Percentiles rank a stretch among this genome's conserved stretches.
These are phyloP conservation scores for Lanmaoa pseudosensibilis DNA, from an alignment of 768 basidiomycete species.

Conservation along the genomic window DNA sequence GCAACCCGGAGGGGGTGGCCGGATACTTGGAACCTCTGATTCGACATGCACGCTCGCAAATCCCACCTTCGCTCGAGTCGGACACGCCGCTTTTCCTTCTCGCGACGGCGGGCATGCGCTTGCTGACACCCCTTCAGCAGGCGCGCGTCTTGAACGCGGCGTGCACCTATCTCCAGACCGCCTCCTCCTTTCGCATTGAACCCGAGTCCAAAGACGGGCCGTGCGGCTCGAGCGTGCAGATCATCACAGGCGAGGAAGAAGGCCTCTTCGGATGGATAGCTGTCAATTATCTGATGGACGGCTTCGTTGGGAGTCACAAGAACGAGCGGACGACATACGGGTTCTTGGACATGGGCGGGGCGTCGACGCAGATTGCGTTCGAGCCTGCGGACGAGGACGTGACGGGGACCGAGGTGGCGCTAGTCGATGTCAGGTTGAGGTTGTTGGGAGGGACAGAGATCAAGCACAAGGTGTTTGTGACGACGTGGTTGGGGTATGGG, in stretches of 20 bases:
- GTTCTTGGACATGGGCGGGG: constrained; percentile 99
- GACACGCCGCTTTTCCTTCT: constrained; percentile 91
- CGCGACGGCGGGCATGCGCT: constrained; percentile 97
- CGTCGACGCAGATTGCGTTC: constrained; percentile 98
- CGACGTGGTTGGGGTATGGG: constrained; percentile 98
- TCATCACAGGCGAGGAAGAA: constrained; percentile 98
- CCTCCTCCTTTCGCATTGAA: constrained; percentile 81
- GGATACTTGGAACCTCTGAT: constrained; percentile 81
- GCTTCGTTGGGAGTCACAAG: constrained; percentile 56
- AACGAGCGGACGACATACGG: constrained; percentile 84
- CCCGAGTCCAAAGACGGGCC: constrained; percentile 65
- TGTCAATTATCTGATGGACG: constrained; percentile 98
- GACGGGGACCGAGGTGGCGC: constrained; percentile 47
- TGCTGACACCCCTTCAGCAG: constrained; percentile 69
- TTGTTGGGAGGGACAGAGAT: constrained; percentile 85
- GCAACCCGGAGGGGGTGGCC: constrained; percentile 67
- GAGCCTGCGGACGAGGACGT: constrained; percentile 71
- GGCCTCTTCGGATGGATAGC: constrained; percentile 99
- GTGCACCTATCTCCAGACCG: constrained; percentile 70
- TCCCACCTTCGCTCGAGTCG: constrained; percentile 82
- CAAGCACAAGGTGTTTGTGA: constrained; percentile 91
- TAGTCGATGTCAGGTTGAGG: constrained; percentile 80
- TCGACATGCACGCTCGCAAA: constrained; percentile 73
- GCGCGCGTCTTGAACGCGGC: constrained; percentile 70
- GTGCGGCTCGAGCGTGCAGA: constrained; percentile 89